phyloP scores from a whole-genome alignment of 148 eudicot genomes.

The Mesembryanthemum crystallinum region DNA sequence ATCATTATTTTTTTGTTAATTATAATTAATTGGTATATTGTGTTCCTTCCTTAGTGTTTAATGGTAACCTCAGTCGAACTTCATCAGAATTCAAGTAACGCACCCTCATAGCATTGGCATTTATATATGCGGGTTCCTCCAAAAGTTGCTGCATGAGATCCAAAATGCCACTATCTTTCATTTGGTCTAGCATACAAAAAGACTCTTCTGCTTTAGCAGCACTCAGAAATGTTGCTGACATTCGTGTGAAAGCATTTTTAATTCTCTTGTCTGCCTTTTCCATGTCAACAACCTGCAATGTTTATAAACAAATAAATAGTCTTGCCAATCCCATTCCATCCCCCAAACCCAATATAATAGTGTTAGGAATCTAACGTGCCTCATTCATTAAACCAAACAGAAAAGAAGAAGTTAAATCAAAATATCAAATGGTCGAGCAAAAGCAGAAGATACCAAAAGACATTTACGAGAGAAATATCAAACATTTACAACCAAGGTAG shows the following conservation, averaged over 20 bases:
- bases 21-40: background rate
- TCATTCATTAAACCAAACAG: background rate
- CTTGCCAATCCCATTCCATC: constrained; percentile 1
- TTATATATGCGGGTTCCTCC: constrained; percentile 42
- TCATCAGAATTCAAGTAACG: constrained; percentile 12
- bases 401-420: background rate
- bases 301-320: background rate
- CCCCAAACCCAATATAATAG: background rate
- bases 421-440: constrained; percentile 5
- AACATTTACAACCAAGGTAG: background rate
- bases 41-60: background rate
- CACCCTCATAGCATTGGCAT: constrained; percentile 49
- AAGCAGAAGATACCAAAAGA: constrained; percentile 6
- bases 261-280: constrained; percentile 50
- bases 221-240: constrained; percentile 65
- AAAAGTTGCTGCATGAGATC: constrained; percentile 44
- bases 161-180: constrained; percentile 46
- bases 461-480: background rate
- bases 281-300: constrained; percentile 45
- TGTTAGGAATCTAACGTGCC: background rate
- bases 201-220: constrained; percentile 62
- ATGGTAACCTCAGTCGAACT: background rate
- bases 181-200: constrained; percentile 44
- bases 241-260: constrained; percentile 39
- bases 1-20: too few relatives aligned